These are phyloP conservation scores for Trichoderma orchidacearum DNA, from an alignment of 495 filamentous ascomycete genomes.

Conservation along the genomic window DNA sequence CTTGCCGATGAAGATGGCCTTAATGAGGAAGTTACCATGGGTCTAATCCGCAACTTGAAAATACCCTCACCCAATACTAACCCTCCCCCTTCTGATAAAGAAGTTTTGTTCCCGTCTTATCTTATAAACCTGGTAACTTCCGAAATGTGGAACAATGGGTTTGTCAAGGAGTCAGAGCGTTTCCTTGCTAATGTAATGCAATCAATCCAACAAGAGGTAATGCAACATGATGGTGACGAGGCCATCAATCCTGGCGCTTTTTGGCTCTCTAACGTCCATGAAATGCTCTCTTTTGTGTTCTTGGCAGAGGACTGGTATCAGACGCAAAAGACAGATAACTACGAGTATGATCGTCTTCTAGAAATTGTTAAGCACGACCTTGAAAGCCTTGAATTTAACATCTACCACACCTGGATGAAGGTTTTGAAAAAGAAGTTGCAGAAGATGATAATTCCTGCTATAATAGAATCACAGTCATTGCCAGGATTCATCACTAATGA, in stretches of 20 bases:
- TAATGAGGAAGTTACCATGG: conserved; percentile 92
- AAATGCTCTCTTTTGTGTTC: conserved; percentile 99
- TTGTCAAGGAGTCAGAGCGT: conserved; percentile 97
- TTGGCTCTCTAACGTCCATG: conserved; percentile 98
- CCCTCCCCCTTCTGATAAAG: conserved; percentile 89
- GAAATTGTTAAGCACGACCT: conserved; percentile 99
- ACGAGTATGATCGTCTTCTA: conserved; percentile 92
- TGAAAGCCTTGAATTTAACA: conserved; percentile 98
- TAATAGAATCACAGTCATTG: conserved; percentile 96
- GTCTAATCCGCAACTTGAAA: conserved; percentile 89
- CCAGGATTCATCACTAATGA: conserved; percentile 98
- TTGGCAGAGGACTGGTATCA: conserved; percentile 99
- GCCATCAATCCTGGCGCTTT: conserved; percentile 95
- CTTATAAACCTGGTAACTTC: conserved; percentile 98
- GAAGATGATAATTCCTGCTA: conserved; percentile 99
- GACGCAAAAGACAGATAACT: conserved; percentile 97
- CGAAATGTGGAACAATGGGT: conserved; percentile 99
- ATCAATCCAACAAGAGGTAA: conserved; percentile 96
- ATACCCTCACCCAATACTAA: conserved; percentile 74
- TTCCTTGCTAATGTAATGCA: conserved; percentile 99
- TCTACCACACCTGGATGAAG: conserved; percentile 99
- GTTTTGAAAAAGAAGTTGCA: conserved; percentile 96
- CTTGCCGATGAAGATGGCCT: conserved; percentile 89
- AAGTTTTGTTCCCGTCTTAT: conserved; percentile 96
- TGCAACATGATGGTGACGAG: conserved; percentile 96